phyloP scores from a whole-genome alignment of 192 early-diverging fungal genomes.

The Coemansia sp. region DNA sequence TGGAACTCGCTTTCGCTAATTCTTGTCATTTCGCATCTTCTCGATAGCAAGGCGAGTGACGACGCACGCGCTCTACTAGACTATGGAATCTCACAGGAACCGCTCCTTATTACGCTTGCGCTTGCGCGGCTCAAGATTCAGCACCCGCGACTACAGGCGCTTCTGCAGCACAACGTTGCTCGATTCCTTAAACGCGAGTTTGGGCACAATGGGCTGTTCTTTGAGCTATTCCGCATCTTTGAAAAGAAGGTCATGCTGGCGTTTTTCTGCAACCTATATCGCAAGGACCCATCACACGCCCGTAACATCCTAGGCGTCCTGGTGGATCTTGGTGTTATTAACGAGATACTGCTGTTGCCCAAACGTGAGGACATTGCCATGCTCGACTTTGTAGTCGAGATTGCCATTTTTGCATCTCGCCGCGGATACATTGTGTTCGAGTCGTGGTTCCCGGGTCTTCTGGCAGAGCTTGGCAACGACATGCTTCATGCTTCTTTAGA shows the following conservation, averaged over 20 bases:
- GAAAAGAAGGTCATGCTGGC: conserved; percentile 50
- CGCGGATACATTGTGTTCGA: conserved; percentile 51
- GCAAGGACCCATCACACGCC: conserved; percentile 39
- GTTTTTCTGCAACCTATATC: conserved; percentile 51
- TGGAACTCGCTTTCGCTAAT: conserved; percentile 55
- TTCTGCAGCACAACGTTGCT: conserved; percentile 49
- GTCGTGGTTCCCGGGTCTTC: conserved; percentile 48
- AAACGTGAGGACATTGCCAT: conserved; percentile 53
- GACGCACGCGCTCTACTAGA: conserved; percentile 44
- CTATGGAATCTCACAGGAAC: conserved; percentile 41
- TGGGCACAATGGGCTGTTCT: conserved; percentile 34
- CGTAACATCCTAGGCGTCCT: conserved; percentile 41
- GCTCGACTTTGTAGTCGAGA: conserved; percentile 53
- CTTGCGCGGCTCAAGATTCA: conserved; percentile 52
- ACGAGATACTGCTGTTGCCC: conserved; percentile 41
- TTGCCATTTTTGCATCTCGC: conserved; percentile 51
- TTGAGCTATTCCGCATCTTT: conserved; percentile 52
- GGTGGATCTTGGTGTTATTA: conserved; percentile 42
- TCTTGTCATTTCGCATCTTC: conserved; percentile 43
- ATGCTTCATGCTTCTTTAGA: conserved; percentile 52
- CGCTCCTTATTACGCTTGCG: conserved; percentile 46
- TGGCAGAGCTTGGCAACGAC: conserved; percentile 44
- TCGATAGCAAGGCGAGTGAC: conserved; percentile 47
- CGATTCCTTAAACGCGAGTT: conserved; percentile 49
- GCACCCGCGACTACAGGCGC: conserved; percentile 51